Base-by-base conservation (phyloP, 106 monocot genomes). In the Apostasia ramifera region DNA sequence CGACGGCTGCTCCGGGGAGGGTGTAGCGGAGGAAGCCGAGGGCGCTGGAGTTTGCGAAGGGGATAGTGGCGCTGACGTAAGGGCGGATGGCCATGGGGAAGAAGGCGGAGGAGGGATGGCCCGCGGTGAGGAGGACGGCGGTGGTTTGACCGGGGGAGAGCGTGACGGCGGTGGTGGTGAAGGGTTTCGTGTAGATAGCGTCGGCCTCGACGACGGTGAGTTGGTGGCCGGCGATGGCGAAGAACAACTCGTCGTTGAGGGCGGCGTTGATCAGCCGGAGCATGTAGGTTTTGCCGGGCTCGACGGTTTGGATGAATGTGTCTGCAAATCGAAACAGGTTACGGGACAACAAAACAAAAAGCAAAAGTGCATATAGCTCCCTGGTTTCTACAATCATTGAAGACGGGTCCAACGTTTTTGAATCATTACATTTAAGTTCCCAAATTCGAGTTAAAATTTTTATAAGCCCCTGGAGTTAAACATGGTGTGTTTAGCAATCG, bases 131-230 rank as follows among this genome's bases (percentile, higher is more conserved):
- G 13, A 83, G 83, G 71, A 72, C 75, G 53, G 74, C 67, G 65
- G 57, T 66, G 56, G 82, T 82, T 42, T 82, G 82, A 2, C 78
- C 82, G 5, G 74, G 74, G 44, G 63, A 40, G 71, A 83, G 63
- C 78, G 78, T 64, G 71, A 78, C 48, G 64, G 42, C 70, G 55
- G 70, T 59, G 1, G 53, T 49, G 6, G 59, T 67, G 61, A 78
- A 71, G 4, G 82, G 82, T 26, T 83, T 83, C 7, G 43, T 73
- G 78, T 83, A 83, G 40, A 65, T 61, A 12, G 60, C 66, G 53
- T 83, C 82, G 2, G 78, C 59, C 57, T 71, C 82, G 1, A 83
- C 82, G 43, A 83, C 58, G 47, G 78, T 83, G 38, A 83, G 48
- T 15, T 66, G 73, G 71, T 83, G 74, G 54, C 56, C 60, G 56